Base-by-base conservation (phyloP, 2,329 filamentous ascomycete species). In the Exophiala sideris region DNA sequence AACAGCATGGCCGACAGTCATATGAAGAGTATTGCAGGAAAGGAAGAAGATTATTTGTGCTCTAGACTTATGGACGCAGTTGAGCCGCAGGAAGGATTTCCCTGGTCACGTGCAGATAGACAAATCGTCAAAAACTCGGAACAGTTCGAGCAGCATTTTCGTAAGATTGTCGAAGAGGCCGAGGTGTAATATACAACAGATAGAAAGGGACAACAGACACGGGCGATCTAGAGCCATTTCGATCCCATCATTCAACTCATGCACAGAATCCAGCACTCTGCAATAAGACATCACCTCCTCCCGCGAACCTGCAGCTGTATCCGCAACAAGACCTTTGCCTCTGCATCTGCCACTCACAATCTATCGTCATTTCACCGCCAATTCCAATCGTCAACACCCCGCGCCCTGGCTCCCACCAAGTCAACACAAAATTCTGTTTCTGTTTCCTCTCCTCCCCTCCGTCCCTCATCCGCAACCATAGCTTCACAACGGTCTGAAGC, bases 401-500 rank as follows among this genome's bases (percentile, higher is more conserved):
- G 48, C 50, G 48, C 57, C 49, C 57, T 59, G 56, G 57, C 59
- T 57, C 53, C 59, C 54, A 54, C 54, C 48, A 58, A 49, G 48
- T 45, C 44, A 14, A 41, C 52, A 36, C 52, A 55, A 56, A 58
- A 58, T 46, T 56, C 58, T 42, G 35, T 53, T 46, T 56, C 58
- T 42, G 35, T 53, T 45, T 44, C 51, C 47, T 52, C 60, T 56
- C 58, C 59, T 49, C 53, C 54, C 45, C 60, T 54, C 55, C 52
- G 51, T 58, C 55, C 55, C 45, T 50, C 51, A 39, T 49, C 59
- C 48, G 39, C 57, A 52, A 75, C 70, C 68, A 79, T 79, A 73
- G 73, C 79, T 67, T 72, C 73, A 62, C 74, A 68, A 60, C 71
- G 74, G 59, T 70, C 70, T 61, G 68, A 72, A 65, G 71, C 75